Evolutionary conservation across 163 green algal genomes (phyloP).

Genomic region (Chlorella variabilis): DNA sequence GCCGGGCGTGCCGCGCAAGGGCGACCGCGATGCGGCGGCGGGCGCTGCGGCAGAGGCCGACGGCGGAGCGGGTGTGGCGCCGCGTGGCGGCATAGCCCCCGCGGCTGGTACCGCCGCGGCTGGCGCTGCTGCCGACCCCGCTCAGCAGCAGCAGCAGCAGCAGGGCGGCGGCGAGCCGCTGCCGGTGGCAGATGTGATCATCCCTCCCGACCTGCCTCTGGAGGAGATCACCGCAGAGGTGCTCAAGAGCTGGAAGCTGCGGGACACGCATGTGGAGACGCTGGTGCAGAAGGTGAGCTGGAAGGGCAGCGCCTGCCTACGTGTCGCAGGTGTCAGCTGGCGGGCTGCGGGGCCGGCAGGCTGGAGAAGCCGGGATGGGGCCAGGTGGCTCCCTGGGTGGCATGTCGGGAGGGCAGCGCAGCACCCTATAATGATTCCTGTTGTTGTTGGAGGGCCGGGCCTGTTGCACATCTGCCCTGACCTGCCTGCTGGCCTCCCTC

Average conservation of each 20-base stretch:
- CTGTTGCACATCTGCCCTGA: no score
- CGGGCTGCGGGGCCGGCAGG: no score
- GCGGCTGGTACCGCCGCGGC: no score
- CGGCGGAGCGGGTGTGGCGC: constrained; percentile 16
- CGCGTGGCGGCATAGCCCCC: no score
- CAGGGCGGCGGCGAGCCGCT: not conserved
- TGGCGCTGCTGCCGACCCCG: no score
- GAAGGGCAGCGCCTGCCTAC: not conserved
- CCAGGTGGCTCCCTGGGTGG: no score
- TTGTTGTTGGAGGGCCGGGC: no score
- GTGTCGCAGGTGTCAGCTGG: no score
- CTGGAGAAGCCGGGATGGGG: no score
- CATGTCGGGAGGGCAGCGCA: no score
- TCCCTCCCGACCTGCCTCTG: constrained; percentile 80
- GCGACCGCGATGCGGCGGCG: not conserved
- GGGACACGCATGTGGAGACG: constrained; percentile 74
- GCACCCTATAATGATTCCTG: no score
- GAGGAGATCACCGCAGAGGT: constrained; percentile 85
- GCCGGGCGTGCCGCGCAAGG: constrained; percentile 17
- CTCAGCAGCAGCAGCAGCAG: constrained; percentile 44
- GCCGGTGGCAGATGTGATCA: constrained; percentile 69
- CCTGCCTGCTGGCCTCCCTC: no score
- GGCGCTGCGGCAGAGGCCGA: constrained; percentile 40
- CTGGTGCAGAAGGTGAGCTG: constrained; percentile 64
- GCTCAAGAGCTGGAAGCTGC: constrained; percentile 62